A percentile compares a stretch with the other conserved stretches of the same genome.
phyloP scores from a whole-genome alignment of 495 filamentous ascomycete species.

The Aspergillus nidulans region DNA sequence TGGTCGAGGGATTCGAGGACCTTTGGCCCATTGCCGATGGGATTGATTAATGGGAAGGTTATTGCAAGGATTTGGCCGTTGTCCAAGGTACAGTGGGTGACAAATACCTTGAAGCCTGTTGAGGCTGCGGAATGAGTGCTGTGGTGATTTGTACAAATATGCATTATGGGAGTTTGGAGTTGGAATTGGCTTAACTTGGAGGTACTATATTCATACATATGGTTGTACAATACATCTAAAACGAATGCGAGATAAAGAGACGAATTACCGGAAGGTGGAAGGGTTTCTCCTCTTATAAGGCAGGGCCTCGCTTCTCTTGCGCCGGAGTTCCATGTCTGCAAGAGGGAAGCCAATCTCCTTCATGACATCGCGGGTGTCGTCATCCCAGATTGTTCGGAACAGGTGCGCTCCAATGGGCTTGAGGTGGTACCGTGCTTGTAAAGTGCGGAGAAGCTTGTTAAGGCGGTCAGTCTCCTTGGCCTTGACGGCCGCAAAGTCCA shows the following conservation, averaged over 20 bases:
- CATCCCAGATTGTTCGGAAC: conserved; percentile 89
- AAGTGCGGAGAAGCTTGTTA: conserved; percentile 65
- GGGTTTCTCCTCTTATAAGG: conserved; percentile 54
- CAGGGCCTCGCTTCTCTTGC: conserved; percentile 59
- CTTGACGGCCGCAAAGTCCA: conserved; percentile 60
- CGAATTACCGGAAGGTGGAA: conserved; percentile 36
- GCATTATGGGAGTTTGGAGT: conserved; percentile 27
- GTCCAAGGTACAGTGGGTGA: conserved; percentile 47
- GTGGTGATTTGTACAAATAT: not conserved
- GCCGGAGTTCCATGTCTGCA: conserved; percentile 78
- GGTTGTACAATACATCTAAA: conserved; percentile 44
- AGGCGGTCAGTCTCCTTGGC: conserved; percentile 51
- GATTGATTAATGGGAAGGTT: conserved; percentile 81
- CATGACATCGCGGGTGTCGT: conserved; percentile 81
- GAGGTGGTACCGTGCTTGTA: conserved; percentile 63
- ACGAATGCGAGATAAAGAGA: conserved; percentile 20
- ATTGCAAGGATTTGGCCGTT: conserved; percentile 58
- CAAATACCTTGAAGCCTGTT: conserved; percentile 44
- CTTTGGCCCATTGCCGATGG: conserved; percentile 82
- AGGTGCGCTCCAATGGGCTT: conserved; percentile 75
- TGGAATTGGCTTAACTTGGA: conserved; percentile 10
- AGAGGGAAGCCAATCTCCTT: conserved; percentile 65
- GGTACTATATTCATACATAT: conserved; percentile 49
- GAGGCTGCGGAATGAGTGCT: conserved; percentile 20
- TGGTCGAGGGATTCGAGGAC: conserved; percentile 80